A percentile compares a stretch with the other conserved stretches of the same genome.
These are phyloP conservation scores for Calonectria pseudoreteaudii DNA, from an alignment of 2,329 filamentous ascomycete genomes.

Conservation along the genomic window DNA sequence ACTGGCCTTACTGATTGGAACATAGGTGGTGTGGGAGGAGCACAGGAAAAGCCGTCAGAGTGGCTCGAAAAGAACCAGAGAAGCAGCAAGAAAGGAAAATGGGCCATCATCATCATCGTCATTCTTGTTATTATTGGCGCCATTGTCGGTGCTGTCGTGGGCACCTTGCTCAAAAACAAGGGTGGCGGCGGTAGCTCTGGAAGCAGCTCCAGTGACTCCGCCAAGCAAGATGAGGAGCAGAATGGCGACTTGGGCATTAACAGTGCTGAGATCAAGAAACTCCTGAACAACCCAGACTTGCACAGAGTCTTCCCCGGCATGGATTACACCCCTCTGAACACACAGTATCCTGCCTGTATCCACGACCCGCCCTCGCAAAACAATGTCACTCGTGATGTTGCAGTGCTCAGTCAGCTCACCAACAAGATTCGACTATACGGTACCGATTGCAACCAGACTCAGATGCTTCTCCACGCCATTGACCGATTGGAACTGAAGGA, in stretches of 20 bases:
- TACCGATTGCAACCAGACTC: slow-evolving; percentile 96
- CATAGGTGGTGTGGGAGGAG: slow-evolving; percentile 46
- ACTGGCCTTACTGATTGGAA: slow-evolving; percentile 21
- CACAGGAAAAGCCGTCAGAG: slow-evolving; percentile 72
- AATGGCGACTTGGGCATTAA: slow-evolving; percentile 81
- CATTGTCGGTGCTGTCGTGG: slow-evolving; percentile 80
- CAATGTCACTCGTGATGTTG: slow-evolving; percentile 92
- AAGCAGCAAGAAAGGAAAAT: slow-evolving; percentile 75
- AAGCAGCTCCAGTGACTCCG: slow-evolving; percentile 57
- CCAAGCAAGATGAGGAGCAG: slow-evolving; percentile 67
- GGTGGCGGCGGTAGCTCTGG: slow-evolving; percentile 18
- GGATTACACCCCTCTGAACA: slow-evolving; percentile 93
- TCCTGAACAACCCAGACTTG: slow-evolving; percentile 83
- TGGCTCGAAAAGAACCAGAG: slow-evolving; percentile 71
- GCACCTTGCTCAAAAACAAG: slow-evolving; percentile 73
- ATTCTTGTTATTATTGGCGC: slow-evolving; percentile 75
- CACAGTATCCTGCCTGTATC: slow-evolving; percentile 88
- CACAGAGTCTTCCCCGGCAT: slow-evolving; percentile 96
- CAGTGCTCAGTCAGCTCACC: slow-evolving; percentile 89
- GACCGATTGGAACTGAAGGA: slow-evolving; percentile 76
- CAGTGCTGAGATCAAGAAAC: slow-evolving; percentile 81
- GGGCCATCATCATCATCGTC: slow-evolving; percentile 75
- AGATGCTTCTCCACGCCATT: slow-evolving; percentile 90
- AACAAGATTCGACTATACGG: slow-evolving; percentile 91
- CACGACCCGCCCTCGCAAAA: slow-evolving; percentile 86